Base-by-base conservation (phyloP, 192 early-diverging fungal species). In the Thamnidium elegans region DNA sequence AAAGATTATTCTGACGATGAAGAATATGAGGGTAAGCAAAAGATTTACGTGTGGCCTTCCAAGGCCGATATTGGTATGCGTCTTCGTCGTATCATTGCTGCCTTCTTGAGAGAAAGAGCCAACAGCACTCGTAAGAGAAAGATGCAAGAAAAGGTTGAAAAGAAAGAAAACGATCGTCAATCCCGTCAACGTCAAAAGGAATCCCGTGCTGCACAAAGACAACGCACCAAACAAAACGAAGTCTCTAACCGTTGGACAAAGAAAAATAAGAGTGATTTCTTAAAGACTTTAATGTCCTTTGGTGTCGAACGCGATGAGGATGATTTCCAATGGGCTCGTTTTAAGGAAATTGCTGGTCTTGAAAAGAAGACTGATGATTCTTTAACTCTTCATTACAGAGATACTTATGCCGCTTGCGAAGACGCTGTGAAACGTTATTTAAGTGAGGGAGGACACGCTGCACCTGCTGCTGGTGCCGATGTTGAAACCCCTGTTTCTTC, bases 311-410 rank as follows among this genome's bases (percentile, higher is more conserved):
- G 69, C 3, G 50, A 69, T 21, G 60, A 69, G 8, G 75, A 62
- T 44, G 74, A 77, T 32, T 66, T 26, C 48, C 50, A 51, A 3
- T 94, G 92, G 92, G 73, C 71, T 1, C 73, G 80, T 3, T 92
- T 94, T 76, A 88, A 85, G 51, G 84, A 87, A 48, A 68, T 92
- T 11, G 73, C 88, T 39, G 83, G 86, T 36, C 56, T 94, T 26
- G 62, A 68, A 11, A 78, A 79, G 47, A 90, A 91, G 72, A 70
- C 87, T 4, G 84, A 86, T 55, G 86, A 90, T 19, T 81, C 81
- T 3, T 72, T 94, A 55, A 85, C 89, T 46, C 73, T 73, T 7
- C 86, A 90, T 67, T 87, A 79, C 55, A 56, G 78, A 26, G 81
- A 87, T 34, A 69, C 90, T 1, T 76, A 90, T 53, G 53, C 53